Conservation (phyloP, 2,329 filamentous ascomycete species). For the Beauveria australis region DNA sequence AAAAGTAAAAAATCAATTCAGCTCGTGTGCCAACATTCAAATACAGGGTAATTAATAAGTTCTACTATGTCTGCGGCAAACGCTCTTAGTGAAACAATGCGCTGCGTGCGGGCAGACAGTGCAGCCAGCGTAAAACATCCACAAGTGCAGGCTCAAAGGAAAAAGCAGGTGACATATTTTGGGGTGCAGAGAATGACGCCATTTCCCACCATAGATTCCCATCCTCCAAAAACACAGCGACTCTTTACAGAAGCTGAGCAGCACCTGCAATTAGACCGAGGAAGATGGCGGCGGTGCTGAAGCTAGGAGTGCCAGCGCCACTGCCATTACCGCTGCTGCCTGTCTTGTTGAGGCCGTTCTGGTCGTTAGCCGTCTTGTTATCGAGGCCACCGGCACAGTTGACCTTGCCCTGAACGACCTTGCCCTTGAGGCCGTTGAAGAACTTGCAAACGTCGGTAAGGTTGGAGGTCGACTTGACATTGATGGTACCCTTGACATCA, state of each 20-base stretch:
- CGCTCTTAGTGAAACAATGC: slow-evolving; percentile 1
- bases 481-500: slow-evolving; percentile 64
- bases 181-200: slow-evolving; percentile 29
- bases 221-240: slow-evolving; percentile 5
- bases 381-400: slow-evolving; percentile 27
- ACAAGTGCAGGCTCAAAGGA: slow-evolving; percentile 27
- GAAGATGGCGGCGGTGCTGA: slow-evolving; percentile 40
- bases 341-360: slow-evolving; percentile 26
- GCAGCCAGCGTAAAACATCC: slow-evolving; percentile 16
- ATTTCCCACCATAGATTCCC: slow-evolving; percentile 23
- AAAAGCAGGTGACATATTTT: slow-evolving; percentile 22
- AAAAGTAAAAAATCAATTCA: slow-evolving; percentile 10
- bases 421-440: slow-evolving; percentile 31
- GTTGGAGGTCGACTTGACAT: slow-evolving; percentile 57
- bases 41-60: slow-evolving; percentile 36
- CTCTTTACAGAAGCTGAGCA: slow-evolving; percentile 43
- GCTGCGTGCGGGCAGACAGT: not conserved
- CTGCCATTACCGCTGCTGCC: slow-evolving; percentile 24
- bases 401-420: slow-evolving; percentile 18
- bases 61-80: slow-evolving; percentile 28
- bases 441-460: slow-evolving; percentile 51
- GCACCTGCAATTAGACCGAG: slow-evolving; percentile 39
- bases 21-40: slow-evolving; percentile 19
- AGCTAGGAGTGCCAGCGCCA: slow-evolving; percentile 21
- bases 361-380: slow-evolving; percentile 17